Percentiles rank a stretch among this genome's conserved stretches.
phyloP scores from a whole-genome alignment of 2,329 filamentous ascomycete genomes.

The Colletotrichum falcatum region DNA sequence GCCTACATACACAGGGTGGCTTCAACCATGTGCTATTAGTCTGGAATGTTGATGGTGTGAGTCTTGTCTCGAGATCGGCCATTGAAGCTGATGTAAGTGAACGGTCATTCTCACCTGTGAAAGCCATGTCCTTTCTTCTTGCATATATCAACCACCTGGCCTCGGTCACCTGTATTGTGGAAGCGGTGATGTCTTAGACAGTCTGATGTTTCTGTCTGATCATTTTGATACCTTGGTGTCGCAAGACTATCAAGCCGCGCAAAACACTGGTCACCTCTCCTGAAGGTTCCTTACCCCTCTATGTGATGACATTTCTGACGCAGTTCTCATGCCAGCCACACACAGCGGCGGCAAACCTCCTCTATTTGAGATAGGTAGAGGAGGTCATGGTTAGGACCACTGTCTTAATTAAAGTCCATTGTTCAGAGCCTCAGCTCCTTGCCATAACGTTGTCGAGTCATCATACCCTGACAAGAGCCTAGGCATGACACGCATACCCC shows the following conservation, averaged over 20 bases:
- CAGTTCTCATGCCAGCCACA: background rate
- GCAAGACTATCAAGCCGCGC: too few relatives aligned
- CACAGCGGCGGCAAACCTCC: background rate
- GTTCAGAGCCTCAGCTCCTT: background rate
- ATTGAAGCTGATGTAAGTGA: background rate
- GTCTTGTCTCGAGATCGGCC: conserved; percentile 11
- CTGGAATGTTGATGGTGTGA: conserved; percentile 27
- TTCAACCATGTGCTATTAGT: background rate
- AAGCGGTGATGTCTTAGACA: conserved; percentile 31
- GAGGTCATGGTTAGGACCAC: background rate
- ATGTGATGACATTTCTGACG: background rate
- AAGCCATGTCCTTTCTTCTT: background rate
- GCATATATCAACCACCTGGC: conserved; percentile 3
- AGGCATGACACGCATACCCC: background rate
- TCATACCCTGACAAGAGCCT: background rate
- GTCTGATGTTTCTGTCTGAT: conserved; percentile 17
- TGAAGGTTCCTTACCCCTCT: background rate
- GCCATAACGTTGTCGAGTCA: background rate
- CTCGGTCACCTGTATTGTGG: conserved; percentile 15
- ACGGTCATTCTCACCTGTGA: background rate
- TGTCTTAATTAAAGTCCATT: background rate
- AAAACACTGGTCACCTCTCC: background rate
- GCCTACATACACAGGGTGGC: conserved; percentile 7
- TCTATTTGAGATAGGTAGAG: background rate
- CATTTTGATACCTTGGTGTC: background rate